These are phyloP conservation scores for Ustilago bromivora DNA, from an alignment of 1,284 basidiomycete species.

Conservation along the genomic window DNA sequence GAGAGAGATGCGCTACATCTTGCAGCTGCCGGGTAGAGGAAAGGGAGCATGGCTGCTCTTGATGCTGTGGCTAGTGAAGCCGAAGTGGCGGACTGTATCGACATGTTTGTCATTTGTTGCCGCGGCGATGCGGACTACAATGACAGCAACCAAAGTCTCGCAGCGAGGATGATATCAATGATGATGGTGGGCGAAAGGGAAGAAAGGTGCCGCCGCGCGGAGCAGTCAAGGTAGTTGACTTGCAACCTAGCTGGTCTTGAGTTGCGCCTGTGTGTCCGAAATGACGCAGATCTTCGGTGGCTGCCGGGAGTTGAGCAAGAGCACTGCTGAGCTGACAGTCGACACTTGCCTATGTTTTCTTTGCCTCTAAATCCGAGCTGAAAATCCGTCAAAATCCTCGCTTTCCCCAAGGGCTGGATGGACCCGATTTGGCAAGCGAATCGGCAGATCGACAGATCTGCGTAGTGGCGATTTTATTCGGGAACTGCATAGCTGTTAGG, in stretches of 20 bases:
- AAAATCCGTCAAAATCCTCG: slow-evolving; percentile 8
- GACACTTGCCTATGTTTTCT: neutral
- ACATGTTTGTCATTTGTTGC: slow-evolving; percentile 4
- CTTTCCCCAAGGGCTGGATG: neutral
- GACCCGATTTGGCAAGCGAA: neutral
- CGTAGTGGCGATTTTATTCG: neutral
- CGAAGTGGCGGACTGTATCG: slow-evolving; percentile 20
- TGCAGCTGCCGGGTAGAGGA: slow-evolving; percentile 33
- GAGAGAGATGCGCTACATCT: slow-evolving; percentile 17
- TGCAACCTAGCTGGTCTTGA: slow-evolving; percentile 4
- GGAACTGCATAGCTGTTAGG: neutral
- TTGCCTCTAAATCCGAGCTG: slow-evolving; percentile 25
- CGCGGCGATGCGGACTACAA: too few relatives aligned
- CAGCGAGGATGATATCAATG: neutral
- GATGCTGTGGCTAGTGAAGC: slow-evolving; percentile 14
- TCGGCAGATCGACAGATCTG: neutral
- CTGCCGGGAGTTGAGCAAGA: slow-evolving; percentile 11
- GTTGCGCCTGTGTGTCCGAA: neutral
- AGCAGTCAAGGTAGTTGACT: neutral
- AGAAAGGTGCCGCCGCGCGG: neutral
- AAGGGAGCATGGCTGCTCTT: slow-evolving; percentile 30
- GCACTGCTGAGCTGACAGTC: slow-evolving; percentile 4
- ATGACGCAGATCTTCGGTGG: slow-evolving; percentile 30
- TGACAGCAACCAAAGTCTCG: too few relatives aligned
- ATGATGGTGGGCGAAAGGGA: slow-evolving; percentile 7